These are phyloP conservation scores for Trypanosomatidae sp. DNA, from an alignment of 208 protist genomes.

Conservation along the genomic window DNA sequence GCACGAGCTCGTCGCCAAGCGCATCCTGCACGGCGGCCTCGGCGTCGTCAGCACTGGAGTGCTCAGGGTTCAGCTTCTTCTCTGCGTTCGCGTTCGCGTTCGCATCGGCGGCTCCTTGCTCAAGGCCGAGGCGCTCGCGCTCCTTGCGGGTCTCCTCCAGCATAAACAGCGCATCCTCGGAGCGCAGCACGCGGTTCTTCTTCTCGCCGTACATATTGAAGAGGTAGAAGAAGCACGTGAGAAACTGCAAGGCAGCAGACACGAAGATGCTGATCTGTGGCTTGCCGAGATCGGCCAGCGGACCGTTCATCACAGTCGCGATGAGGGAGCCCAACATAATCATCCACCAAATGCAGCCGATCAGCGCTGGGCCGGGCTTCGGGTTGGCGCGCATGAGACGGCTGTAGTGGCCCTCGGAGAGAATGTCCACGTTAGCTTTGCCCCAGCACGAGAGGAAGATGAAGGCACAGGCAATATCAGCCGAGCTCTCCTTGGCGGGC, in stretches of 20 bases:
- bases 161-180: constrained; percentile 50
- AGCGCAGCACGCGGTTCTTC: constrained; percentile 47
- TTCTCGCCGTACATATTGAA: constrained; percentile 68
- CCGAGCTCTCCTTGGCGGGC: constrained; percentile 36
- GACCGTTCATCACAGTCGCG: constrained; percentile 40
- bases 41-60: constrained; percentile 4
- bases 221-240: constrained; percentile 42
- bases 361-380: constrained; percentile 41
- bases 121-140: constrained; percentile 26
- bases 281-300: constrained; percentile 41
- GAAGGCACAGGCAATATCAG: too few relatives aligned
- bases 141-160: constrained; percentile 39
- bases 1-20: constrained; percentile 7
- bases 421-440: constrained; percentile 75
- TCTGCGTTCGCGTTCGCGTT: background rate
- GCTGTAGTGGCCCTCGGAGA: constrained; percentile 81
- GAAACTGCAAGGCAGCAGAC: constrained; percentile 48
- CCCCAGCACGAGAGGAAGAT: constrained; percentile 54
- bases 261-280: constrained; percentile 48
- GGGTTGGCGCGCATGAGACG: constrained; percentile 55
- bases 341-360: constrained; percentile 71
- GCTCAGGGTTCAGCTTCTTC: constrained; percentile 11
- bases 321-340: constrained; percentile 54
- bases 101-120: too few relatives aligned
- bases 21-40: constrained; percentile 7